Evolutionary conservation across 371 early-diverging fungal genomes (phyloP).

Genomic region (Amoeboaphelidium occidentale): DNA sequence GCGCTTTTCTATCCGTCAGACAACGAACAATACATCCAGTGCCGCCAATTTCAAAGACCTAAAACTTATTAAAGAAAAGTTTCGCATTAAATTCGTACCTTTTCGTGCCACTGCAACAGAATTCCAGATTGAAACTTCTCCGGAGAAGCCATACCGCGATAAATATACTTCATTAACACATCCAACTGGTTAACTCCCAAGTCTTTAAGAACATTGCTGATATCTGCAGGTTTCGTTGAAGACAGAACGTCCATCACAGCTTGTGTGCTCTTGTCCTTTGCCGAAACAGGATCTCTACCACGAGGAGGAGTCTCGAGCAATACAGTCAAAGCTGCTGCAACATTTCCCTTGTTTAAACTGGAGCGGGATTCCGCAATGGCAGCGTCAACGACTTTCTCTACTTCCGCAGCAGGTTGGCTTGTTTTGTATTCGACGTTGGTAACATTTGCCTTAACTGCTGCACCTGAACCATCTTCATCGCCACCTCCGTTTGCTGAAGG

Average conservation of each 20-base stretch:
- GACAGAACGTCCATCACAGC: conserved; percentile 52
- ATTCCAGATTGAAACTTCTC: conserved; percentile 53
- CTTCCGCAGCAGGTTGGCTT: not conserved
- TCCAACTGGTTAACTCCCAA: conserved; percentile 38
- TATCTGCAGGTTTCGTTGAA: conserved; percentile 37
- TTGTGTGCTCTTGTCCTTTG: conserved; percentile 48
- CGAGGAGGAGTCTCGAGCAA: conserved; percentile 66
- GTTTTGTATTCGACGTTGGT: conserved; percentile 3
- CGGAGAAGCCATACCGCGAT: conserved; percentile 63
- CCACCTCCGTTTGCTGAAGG: conserved; percentile 12
- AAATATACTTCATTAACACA: conserved; percentile 66
- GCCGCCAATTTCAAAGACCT: conserved; percentile 59
- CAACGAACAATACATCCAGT: conserved; percentile 65
- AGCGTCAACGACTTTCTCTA: not conserved
- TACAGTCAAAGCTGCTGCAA: conserved; percentile 29
- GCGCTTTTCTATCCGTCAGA: conserved; percentile 55
- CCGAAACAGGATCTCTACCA: conserved; percentile 31
- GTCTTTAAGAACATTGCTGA: conserved; percentile 26
- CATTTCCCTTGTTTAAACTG: conserved; percentile 27
- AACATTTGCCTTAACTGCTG: conserved; percentile 27
- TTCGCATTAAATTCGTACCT: conserved; percentile 21
- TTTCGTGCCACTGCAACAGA: conserved; percentile 74
- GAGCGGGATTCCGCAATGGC: not conserved
- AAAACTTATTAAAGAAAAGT: not conserved
- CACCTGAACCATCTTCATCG: conserved; percentile 24